Base-by-base conservation (phyloP, 352 stramenopile genomes). In the Phytophthora lateralis region DNA sequence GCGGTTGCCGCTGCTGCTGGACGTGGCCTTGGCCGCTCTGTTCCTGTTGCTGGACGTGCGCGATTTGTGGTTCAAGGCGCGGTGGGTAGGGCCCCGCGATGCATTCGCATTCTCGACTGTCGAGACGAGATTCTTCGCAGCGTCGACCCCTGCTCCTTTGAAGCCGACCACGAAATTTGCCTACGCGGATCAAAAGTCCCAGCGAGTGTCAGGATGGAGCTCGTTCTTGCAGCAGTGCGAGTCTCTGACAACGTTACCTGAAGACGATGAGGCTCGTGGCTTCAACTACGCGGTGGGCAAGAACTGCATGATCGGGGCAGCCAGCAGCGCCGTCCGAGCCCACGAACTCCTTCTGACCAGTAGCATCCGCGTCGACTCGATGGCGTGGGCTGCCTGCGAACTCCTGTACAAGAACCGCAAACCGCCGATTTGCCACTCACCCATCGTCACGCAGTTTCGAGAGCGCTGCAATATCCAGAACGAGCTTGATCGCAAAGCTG, bases 11-110 rank as follows among this genome's bases (percentile, higher is more conserved):
- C 47, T 78, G 30, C 32, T 73, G 53, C 49, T 71, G 9, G 64
- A 88, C 12, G 45, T 73, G 6, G 34, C 66, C 9, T 39, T 86
- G 38, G 45, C 75, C 1, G n/a, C 47, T 41, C 18, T 78, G 32
- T 56, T 66, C 10, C 48, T 85, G 15, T 43, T 75, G 34, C 65
- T 90, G 50, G 78, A 88, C 38, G 52, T 60, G 46, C 75, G 80
- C 6, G 80, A 90, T 37, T 52, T 90, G 34, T 82, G 69, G 66
- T 88, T 84, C 62, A 90, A 90, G 62, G 42, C 69, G 48, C 60
- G 45, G 2, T 90, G 78, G 80, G 39, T 90, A 24, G 77, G 80
- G 0, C 54, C 73, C 5, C 52, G 57, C 6, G 69, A 85, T 54
- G 29, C 61, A 6, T 85, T 73, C 55, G 66, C 60, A 0, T 85